Base-by-base conservation (phyloP, 331 rosid genomes). In the Acacia pycnantha region DNA sequence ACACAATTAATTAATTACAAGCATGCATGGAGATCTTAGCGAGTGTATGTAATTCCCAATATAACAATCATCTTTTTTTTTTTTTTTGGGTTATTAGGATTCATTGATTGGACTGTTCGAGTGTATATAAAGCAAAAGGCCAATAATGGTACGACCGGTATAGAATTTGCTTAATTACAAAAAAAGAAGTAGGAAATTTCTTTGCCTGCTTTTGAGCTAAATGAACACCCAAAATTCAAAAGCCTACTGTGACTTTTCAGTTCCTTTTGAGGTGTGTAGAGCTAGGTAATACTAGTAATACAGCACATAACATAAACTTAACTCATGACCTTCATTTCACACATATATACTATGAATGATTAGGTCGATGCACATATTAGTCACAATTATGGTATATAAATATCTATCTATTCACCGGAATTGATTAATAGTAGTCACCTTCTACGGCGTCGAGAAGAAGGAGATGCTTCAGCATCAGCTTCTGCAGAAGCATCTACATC, bases 381-480 rank as follows among this genome's bases (percentile, higher is more conserved):
- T 59, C 70, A 29, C 70, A 64, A 14, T 64, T 5, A 64, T 14
- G 40, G 3, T 64, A 64, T 13, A 26, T 54, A 9, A 21, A 24
- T 61, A 62, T 64, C n/a, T 13, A 14, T 27, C 9, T 26, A 64
- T 64, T 31, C 70, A 16, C 11, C 70, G n/a, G 43, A 65, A 65
- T 33, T 31, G 10, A 65, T 16, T 31, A 31, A 65, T 15, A 59
- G 4, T 11, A 11, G 4, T 8, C 76, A 91, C 97, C 94, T 87
- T 84, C 35, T 79, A 56, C 92, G 87, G 8, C 84, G 81, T 69
- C 87, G 85, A 48, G 90, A 68, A 48, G 90, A 72, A 11, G 86
- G 74, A 11, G 91, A 76, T 37, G 58, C 75, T 50, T 83, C 87
- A 11, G 26, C 11, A 16, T 78, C 85, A 6, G 62, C 75, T 59